These are phyloP conservation scores for Pseudonitzschia multiseries DNA, from an alignment of 108 stramenopile genomes.

Conservation along the genomic window DNA sequence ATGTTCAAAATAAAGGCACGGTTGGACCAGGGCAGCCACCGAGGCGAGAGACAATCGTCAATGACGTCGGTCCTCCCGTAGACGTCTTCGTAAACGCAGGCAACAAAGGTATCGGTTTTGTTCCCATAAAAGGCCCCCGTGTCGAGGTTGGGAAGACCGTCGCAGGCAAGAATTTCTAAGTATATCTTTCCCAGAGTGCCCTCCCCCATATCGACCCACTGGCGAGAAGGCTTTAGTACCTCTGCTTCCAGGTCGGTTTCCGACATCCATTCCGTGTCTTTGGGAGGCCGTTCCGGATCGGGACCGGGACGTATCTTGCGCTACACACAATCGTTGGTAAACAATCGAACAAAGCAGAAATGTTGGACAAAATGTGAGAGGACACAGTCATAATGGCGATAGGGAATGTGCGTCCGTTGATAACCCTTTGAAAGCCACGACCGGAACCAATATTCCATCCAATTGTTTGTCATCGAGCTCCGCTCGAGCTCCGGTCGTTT, in stretches of 20 bases:
- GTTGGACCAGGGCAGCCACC: constrained; percentile 79
- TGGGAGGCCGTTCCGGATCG: constrained; percentile 53
- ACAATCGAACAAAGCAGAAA: neutral
- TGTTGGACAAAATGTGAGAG: no score
- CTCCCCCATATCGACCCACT: constrained; percentile 70
- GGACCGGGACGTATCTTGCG: constrained; percentile 59
- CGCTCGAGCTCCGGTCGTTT: neutral
- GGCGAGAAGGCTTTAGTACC: constrained; percentile 42
- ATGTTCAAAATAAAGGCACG: constrained; percentile 77
- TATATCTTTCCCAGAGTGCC: constrained; percentile 66
- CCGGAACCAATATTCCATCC: neutral
- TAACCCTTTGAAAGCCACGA: no score
- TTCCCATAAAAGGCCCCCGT: constrained; percentile 50
- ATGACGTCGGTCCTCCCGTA: constrained; percentile 63
- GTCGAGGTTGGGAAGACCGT: constrained; percentile 77
- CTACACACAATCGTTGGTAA: constrained; percentile 2
- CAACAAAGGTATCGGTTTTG: constrained; percentile 78
- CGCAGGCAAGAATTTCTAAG: constrained; percentile 68
- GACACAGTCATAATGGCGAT: no score
- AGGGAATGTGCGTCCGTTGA: no score
- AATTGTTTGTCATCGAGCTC: neutral
- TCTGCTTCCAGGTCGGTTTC: constrained; percentile 51
- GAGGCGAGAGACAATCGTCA: constrained; percentile 70
- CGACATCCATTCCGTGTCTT: constrained; percentile 73
- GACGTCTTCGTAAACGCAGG: constrained; percentile 65